Percentiles rank a stretch among this genome's conserved stretches.
These are phyloP conservation scores for Vigna unguiculata DNA, from an alignment of 306 rosid species.

Conservation along the genomic window DNA sequence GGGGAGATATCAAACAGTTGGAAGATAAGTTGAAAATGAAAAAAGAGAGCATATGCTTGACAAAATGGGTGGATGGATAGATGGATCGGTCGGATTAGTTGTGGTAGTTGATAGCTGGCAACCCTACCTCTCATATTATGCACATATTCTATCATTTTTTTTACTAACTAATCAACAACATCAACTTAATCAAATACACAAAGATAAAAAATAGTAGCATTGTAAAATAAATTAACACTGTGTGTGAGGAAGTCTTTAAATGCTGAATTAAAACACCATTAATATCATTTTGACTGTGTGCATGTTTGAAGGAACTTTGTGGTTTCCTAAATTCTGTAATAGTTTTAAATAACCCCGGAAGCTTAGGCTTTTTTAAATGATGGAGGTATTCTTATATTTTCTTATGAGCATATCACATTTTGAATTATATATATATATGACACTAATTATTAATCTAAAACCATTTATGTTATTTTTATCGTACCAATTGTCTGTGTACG, in stretches of 20 bases:
- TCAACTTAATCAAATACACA: too few species aligned
- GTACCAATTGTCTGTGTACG: constrained; percentile 26
- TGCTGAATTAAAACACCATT: too few species aligned
- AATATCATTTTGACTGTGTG: too few species aligned
- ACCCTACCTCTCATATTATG: constrained; percentile 33
- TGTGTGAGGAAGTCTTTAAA: too few species aligned
- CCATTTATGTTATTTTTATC: constrained; percentile 1
- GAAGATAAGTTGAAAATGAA: constrained; percentile 28
- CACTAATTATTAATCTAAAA: background rate
- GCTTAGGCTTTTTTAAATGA: constrained; percentile 18
- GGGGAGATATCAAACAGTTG: constrained; percentile 28
- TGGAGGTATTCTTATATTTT: constrained; percentile 24
- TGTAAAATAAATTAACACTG: too few species aligned
- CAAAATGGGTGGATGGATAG: constrained; percentile 40
- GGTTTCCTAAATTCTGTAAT: too few species aligned
- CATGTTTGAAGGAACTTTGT: too few species aligned
- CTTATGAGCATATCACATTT: background rate
- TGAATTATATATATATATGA: background rate
- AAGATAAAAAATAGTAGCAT: too few species aligned
- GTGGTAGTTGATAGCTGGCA: constrained; percentile 66
- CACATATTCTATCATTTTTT: background rate
- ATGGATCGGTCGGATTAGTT: constrained; percentile 53
- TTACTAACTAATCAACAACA: too few species aligned
- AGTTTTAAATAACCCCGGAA: background rate
- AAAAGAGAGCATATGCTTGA: constrained; percentile 41